Base-by-base conservation (phyloP, 257 asterid genomes). In the Cynanchum wilfordii region DNA sequence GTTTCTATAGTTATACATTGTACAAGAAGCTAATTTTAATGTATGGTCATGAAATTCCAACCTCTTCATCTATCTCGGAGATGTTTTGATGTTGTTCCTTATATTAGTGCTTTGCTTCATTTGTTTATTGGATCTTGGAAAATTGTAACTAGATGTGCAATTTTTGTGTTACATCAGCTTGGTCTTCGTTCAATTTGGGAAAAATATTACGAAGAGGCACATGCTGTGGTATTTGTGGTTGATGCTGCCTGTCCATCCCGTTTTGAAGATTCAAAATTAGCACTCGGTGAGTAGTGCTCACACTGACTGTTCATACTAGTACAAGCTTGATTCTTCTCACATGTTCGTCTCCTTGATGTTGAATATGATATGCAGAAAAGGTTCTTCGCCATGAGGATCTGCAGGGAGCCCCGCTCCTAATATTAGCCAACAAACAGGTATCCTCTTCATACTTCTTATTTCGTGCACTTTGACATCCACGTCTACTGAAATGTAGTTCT, bases 141-240 rank as follows among this genome's bases (percentile, higher is more conserved):
- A 60, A n/a, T 25, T 51, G 30, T 29, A 22, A 47, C 70, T 76
- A 62, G 38, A 65, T 24, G 54, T 66, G 62, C 56, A 36, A 44
- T 45, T 66, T 6, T 67, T 30, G 5, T 73, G 55, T 56, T 50
- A 56, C 68, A 51, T 68, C 86, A 89, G 97, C 86, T 83, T 84
- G 97, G 97, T 75, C 97, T 91, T 82, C 90, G 95, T 72, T 88
- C 97, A 69, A 89, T 91, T 77, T 89, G 97, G 97, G 97, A 91
- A 82, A 89, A 91, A 80, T 91, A 91, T 77, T 91, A 89, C 74
- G 96, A 91, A 79, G 97, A 91, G 87, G 97, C 97, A 68, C 92
- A 89, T 79, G 97, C 97, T 73, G 88, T 92, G 55, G 71, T 92
- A 62, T 92, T 79, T 55, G 93, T 89, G 57, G 87, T 91, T 9